A percentile compares a stretch with the other conserved stretches of the same genome.
Evolutionary conservation across 2,329 filamentous ascomycete species (phyloP).

Genomic region (Monosporascus sp.): DNA sequence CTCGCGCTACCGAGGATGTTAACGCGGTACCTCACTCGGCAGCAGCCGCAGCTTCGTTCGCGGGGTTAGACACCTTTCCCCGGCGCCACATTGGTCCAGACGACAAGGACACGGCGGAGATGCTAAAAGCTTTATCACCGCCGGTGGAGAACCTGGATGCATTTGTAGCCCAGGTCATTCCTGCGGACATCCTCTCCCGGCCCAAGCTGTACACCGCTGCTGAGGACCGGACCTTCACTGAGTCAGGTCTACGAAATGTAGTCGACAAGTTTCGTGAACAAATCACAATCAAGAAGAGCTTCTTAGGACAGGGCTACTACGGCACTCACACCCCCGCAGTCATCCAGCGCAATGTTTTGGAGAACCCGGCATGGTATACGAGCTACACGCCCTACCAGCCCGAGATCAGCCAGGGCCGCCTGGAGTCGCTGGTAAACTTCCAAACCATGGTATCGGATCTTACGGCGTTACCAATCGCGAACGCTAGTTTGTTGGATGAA

Average conservation of each 20-base stretch:
- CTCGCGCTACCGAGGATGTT: conserved; percentile 7
- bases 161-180: conserved; percentile 81
- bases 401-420: conserved; percentile 90
- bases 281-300: conserved; percentile 38
- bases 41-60: conserved; percentile 14
- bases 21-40: conserved; percentile 16
- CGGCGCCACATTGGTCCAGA: conserved; percentile 85
- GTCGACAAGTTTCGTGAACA: conserved; percentile 34
- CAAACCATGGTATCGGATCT: conserved; percentile 89
- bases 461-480: conserved; percentile 80
- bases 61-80: conserved; percentile 60
- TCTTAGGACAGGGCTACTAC: conserved; percentile 87
- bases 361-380: conserved; percentile 95
- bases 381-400: conserved; percentile 97
- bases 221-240: conserved; percentile 45
- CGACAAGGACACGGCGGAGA: conserved; percentile 62
- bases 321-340: conserved; percentile 81
- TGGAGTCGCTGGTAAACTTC: conserved; percentile 92
- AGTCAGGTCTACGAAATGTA: conserved; percentile 46
- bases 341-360: conserved; percentile 86
- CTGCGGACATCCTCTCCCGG: conserved; percentile 68
- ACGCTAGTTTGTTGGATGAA: conserved; percentile 88
- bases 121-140: conserved; percentile 76
- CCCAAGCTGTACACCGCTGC: conserved; percentile 55
- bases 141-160: conserved; percentile 70